phyloP scores from a whole-genome alignment of 2,329 filamentous ascomycete species.

The Xylaria sp. region DNA sequence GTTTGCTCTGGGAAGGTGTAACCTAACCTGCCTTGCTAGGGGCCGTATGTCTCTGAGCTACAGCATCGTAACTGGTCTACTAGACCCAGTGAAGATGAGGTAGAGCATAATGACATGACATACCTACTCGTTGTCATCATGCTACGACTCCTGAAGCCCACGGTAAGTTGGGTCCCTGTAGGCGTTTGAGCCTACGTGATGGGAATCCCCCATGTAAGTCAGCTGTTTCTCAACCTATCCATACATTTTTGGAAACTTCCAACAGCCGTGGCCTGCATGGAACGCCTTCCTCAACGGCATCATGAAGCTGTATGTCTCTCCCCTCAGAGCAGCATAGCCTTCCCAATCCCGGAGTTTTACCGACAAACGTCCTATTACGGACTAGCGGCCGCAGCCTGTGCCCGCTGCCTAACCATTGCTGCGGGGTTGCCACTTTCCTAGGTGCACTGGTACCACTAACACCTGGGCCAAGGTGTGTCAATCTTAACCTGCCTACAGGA shows the following conservation, averaged over 20 bases:
- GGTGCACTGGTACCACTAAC: too few species aligned
- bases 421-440: slow-evolving; percentile 24
- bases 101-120: slow-evolving; percentile 1
- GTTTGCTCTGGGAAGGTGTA: background rate
- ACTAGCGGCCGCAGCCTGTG: slow-evolving; percentile 31
- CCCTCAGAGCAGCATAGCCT: slow-evolving; percentile 39
- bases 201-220: slow-evolving; percentile 24
- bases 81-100: slow-evolving; percentile 3
- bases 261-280: slow-evolving; percentile 4
- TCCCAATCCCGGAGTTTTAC: slow-evolving; percentile 41
- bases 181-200: background rate
- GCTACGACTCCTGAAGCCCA: slow-evolving; percentile 11
- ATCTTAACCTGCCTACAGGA: background rate
- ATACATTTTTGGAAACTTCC: background rate
- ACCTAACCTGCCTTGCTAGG: background rate
- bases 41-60: too few species aligned
- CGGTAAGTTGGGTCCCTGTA: slow-evolving; percentile 5
- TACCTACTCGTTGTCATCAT: slow-evolving; percentile 19
- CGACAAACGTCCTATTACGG: slow-evolving; percentile 35
- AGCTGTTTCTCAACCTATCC: background rate
- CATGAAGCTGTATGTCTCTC: slow-evolving; percentile 39
- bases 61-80: background rate
- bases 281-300: slow-evolving; percentile 25
- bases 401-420: background rate
- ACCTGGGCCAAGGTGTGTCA: background rate